Base-by-base conservation (phyloP, 2,329 filamentous ascomycete genomes). In the Biscogniauxia mediterranea region DNA sequence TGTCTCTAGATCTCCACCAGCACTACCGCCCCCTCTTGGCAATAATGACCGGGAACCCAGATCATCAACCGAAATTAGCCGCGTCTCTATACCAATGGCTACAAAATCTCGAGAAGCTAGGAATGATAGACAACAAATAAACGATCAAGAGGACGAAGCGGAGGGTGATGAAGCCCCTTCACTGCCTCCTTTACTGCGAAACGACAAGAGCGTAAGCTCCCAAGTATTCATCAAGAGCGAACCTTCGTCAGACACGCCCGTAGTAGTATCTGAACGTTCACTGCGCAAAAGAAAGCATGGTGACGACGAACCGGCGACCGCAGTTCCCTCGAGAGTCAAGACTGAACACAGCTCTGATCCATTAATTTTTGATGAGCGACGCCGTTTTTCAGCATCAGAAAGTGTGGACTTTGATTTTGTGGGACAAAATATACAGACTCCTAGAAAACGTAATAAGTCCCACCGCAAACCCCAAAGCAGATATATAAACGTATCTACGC, bases 361-460 rank as follows among this genome's bases (percentile, higher is more conserved):
- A 0, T 63, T 72, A 1, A 57, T 71, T 51, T 69, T 60, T 15
- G 66, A 66, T 51, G 73, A 72, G 51, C 64, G 63, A 17, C 63
- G 63, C 54, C 62, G 64, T 9, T 76, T 80, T 61, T 67, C 74
- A 20, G 76, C 79, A 0, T 77, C 83, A 50, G 85, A 87, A 56
- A 89, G 85, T 58, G 78, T 89, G 56, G 87, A 90, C 68, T 77
- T 89, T 11, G 83, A 86, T 68, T 78, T 81, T 51, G 74, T 79
- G 56, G 81, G 79, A 7, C 73, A 72, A 51, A 74, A 54, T 75
- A 81, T 67, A 71, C 77, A 56, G 7, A 85, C 79, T 13, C 79
- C 77, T 56, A 75, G 75, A 64, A 79, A 81, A 63, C 70, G 66
- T 19, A 64, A 71, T 54, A 70, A 67, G 50, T 7, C 62, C 56